Base-by-base conservation (phyloP, 2,329 filamentous ascomycete genomes). In the Cyphellophora attinorum region DNA sequence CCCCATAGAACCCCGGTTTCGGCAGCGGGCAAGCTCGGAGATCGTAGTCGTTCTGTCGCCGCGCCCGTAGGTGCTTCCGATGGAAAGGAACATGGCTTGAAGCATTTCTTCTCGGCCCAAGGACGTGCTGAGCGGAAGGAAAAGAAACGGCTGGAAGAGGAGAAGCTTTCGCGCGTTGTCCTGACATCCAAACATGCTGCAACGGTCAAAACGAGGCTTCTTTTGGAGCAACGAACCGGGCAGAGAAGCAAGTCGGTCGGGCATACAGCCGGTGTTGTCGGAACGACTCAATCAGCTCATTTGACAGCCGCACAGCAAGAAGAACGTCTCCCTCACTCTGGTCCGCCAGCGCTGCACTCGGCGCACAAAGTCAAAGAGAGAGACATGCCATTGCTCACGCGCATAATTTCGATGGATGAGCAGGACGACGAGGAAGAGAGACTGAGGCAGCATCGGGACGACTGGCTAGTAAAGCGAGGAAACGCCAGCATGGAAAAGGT, bases 321-420 rank as follows among this genome's bases (percentile, higher is more conserved):
- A 23, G 32, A 35, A 29, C 21, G 46, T 5, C 39, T 34, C 17
- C 46, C 46, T 11, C 46, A 49, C 29, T 49, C 46, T 1, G 44
- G 46, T 8, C 38, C 40, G 5, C 46, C 46, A 3, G 33, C 46
- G 6, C 19, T 46, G 10, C 21, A 35, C 28, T 25, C 27, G 8
- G 17, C 19, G 12, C 27, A 27, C 15, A 32, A 17, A 11, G 37
- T 35, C 16, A 12, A 31, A 10, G 12, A 31, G 3, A 13, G 19
- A 13, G 39, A 44, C n/a, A 31, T 42, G 25, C 38, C 42, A 10
- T 18, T 32, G 6, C 42, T 49, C 10, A 35, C 36, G 2, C 40
- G 41, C 6, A 44, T 49, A 16, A 35, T 45, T 27, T 43, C 39
- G 28, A 38, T 35, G 10, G 46, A 49, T 29, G 46, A 45, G 25